Conservation (phyloP, 169 alveolate genomes). For the Nephromyces sp. region DNA sequence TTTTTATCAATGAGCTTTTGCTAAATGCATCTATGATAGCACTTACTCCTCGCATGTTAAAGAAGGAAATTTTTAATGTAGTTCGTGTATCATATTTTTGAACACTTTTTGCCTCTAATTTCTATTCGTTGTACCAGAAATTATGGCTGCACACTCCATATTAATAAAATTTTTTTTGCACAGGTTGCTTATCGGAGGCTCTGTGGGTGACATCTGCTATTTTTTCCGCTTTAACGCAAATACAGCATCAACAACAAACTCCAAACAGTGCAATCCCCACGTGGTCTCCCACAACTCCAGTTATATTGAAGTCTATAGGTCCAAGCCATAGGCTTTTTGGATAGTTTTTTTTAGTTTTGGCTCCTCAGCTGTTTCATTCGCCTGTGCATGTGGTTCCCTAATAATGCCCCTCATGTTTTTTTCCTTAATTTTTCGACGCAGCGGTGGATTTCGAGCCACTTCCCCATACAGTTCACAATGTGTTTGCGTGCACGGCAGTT, state of each 20-base stretch:
- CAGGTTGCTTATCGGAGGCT: slow-evolving; percentile 30
- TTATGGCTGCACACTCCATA: neutral
- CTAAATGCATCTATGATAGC: too few species aligned
- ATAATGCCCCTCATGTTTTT: neutral
- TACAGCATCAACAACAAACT: slow-evolving; percentile 20
- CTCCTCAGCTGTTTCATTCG: neutral
- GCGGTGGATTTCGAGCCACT: too few species aligned
- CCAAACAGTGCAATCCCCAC: slow-evolving; percentile 9
- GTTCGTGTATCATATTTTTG: neutral
- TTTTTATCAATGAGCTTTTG: neutral
- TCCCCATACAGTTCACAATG: too few species aligned
- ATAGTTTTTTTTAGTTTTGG: neutral
- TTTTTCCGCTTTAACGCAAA: slow-evolving; percentile 30
- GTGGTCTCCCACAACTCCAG: slow-evolving; percentile 33
- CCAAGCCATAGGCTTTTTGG: slow-evolving; percentile 14
- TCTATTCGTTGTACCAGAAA: neutral
- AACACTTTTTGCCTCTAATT: neutral
- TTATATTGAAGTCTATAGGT: slow-evolving; percentile 1
- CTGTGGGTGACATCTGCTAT: slow-evolving; percentile 30
- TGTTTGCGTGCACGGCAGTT: too few species aligned
- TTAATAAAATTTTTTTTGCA: neutral
- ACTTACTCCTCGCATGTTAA: neutral
- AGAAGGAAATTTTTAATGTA: neutral
- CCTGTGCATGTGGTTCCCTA: neutral
- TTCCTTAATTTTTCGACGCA: neutral